Conservation (phyloP, 345 rosid species). For the Lepidium aucheri region DNA sequence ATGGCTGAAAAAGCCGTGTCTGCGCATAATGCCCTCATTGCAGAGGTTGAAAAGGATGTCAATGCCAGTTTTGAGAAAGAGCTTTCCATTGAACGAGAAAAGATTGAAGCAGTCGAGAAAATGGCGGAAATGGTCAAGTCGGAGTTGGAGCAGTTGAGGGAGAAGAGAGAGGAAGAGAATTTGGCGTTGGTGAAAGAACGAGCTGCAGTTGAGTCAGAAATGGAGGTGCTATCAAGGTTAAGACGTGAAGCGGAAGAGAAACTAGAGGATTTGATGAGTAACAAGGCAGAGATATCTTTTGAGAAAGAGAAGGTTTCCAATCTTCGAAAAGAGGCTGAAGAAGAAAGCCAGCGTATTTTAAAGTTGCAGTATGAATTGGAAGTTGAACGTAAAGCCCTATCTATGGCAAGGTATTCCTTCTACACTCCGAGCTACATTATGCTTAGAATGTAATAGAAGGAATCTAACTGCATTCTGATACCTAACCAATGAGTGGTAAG, state of each 20-base stretch:
- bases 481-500: neutral
- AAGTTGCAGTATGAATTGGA: constrained; percentile 77
- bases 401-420: constrained; percentile 79
- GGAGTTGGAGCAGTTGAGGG: constrained; percentile 64
- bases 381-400: constrained; percentile 87
- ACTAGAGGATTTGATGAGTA: constrained; percentile 59
- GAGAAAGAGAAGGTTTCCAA: constrained; percentile 72
- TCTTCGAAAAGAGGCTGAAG: constrained; percentile 68
- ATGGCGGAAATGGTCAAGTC: constrained; percentile 76
- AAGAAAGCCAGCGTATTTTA: constrained; percentile 64
- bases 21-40: constrained; percentile 76
- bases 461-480: neutral
- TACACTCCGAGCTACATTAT: neutral
- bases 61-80: constrained; percentile 78
- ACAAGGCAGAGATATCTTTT: constrained; percentile 73
- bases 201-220: constrained; percentile 75
- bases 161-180: constrained; percentile 74
- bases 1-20: constrained; percentile 90
- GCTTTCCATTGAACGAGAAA: constrained; percentile 74
- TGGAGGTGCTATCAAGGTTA: constrained; percentile 72
- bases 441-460: neutral
- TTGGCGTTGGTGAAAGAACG: constrained; percentile 60
- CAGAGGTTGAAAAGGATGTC: constrained; percentile 79
- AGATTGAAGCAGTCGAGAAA: constrained; percentile 68
- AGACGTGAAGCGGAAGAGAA: constrained; percentile 76